Conservation (phyloP, 805 yeast genomes). For the Sugiyamaella mastotermitis region DNA sequence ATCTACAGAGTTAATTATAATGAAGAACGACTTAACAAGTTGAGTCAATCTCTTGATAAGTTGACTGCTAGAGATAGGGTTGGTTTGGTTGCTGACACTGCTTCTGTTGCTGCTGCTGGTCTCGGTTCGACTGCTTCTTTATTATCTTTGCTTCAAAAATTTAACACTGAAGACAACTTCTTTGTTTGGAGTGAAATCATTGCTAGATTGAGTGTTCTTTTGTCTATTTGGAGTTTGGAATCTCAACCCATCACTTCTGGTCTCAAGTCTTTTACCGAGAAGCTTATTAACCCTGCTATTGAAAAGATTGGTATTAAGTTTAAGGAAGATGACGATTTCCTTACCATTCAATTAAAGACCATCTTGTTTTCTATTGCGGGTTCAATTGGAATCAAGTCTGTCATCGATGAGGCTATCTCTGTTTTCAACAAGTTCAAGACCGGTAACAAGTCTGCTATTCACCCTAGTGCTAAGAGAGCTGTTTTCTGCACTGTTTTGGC, state of each 20-base stretch:
- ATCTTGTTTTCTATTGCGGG: constrained; percentile 56
- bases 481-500: constrained; percentile 42
- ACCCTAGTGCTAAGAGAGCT: constrained; percentile 43
- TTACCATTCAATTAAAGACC: constrained; percentile 58
- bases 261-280: constrained; percentile 45
- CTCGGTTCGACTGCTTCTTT: constrained; percentile 54
- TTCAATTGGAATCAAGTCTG: constrained; percentile 42
- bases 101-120: constrained; percentile 65
- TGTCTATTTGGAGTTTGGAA: constrained; percentile 34
- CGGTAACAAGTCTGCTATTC: constrained; percentile 42
- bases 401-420: constrained; percentile 39
- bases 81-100: constrained; percentile 77
- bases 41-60: constrained; percentile 52
- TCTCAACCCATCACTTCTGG: constrained; percentile 38
- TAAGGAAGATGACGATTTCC: constrained; percentile 49
- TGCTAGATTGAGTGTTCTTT: constrained; percentile 31
- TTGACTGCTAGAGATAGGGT: constrained; percentile 72
- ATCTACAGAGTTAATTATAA: constrained; percentile 69
- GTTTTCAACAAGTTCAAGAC: constrained; percentile 32
- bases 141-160: constrained; percentile 30
- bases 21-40: constrained; percentile 60
- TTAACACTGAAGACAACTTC: constrained; percentile 46
- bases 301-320: constrained; percentile 58
- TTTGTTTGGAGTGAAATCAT: constrained; percentile 55
- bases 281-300: constrained; percentile 47